Evolutionary conservation across 73 alveolate genomes (phyloP).

Genomic region (Paramecium pentaurelia): DNA sequence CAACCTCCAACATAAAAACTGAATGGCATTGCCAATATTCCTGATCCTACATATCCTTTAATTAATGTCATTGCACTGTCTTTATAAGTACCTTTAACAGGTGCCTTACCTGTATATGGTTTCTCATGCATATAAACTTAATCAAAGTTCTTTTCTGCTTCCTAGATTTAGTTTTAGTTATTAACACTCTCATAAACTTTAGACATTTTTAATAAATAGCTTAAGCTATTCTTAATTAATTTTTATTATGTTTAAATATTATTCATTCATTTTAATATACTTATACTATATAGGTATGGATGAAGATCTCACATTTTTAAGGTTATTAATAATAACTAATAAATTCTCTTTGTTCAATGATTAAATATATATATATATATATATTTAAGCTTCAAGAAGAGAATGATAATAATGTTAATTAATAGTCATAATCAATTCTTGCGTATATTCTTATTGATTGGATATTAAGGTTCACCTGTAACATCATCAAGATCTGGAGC

Average conservation of each 20-base stretch:
- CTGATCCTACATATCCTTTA: conserved; percentile 59
- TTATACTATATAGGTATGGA: not conserved
- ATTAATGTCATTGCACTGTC: not conserved
- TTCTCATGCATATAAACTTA: not conserved
- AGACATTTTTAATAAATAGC: not conserved
- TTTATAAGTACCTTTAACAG: not conserved
- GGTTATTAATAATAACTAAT: not conserved
- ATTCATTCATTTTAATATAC: not conserved
- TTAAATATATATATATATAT: not conserved
- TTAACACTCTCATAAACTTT: not conserved
- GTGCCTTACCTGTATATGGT: not conserved
- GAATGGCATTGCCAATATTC: conserved; percentile 55
- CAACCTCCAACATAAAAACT: conserved; percentile 41
- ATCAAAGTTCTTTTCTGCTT: not conserved
- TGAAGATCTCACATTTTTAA: not conserved
- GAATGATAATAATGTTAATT: not conserved
- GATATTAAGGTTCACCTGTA: not conserved
- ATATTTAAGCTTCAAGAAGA: not conserved
- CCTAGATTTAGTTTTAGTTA: not conserved
- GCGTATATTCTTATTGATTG: not conserved
- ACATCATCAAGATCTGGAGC: conserved; percentile 16
- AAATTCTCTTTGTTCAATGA: not conserved
- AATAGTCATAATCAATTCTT: not conserved
- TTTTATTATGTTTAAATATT: not conserved
- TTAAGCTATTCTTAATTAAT: not conserved